Conservation (phyloP, 169 alveolate species). For the Toxoplasma gondii region DNA sequence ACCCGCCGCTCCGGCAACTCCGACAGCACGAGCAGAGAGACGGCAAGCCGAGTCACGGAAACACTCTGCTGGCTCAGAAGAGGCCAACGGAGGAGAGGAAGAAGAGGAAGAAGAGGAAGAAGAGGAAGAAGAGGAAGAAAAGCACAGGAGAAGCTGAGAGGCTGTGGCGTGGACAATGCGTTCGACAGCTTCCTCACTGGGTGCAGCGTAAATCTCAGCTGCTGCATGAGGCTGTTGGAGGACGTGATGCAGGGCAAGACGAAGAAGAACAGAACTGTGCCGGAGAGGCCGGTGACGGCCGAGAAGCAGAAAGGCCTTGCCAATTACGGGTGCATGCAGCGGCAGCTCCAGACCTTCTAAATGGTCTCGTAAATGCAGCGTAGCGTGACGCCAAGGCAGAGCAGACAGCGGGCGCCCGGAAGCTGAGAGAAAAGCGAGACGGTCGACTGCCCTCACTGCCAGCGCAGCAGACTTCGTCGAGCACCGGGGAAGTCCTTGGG, state of each 20-base stretch:
- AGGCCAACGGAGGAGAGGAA: too few relatives aligned
- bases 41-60: too few relatives aligned
- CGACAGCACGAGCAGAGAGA: too few relatives aligned
- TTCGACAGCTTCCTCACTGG: background rate
- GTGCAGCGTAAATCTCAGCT: background rate
- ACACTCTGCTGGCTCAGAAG: too few relatives aligned
- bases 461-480: background rate
- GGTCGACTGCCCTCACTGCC: constrained; percentile 8
- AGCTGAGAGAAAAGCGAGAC: background rate
- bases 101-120: too few relatives aligned
- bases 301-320: background rate
- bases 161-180: background rate
- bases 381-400: background rate
- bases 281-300: background rate
- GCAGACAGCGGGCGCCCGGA: background rate
- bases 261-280: background rate
- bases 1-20: too few relatives aligned
- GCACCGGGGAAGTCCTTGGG: background rate
- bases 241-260: background rate
- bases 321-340: background rate
- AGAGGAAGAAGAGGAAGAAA: too few relatives aligned
- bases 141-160: background rate
- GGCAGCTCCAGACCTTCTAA: background rate
- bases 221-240: background rate
- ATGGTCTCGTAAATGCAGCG: background rate